Evolutionary conservation across 352 stramenopile genomes (phyloP).

Genomic region (Thraustotheca clavata): DNA sequence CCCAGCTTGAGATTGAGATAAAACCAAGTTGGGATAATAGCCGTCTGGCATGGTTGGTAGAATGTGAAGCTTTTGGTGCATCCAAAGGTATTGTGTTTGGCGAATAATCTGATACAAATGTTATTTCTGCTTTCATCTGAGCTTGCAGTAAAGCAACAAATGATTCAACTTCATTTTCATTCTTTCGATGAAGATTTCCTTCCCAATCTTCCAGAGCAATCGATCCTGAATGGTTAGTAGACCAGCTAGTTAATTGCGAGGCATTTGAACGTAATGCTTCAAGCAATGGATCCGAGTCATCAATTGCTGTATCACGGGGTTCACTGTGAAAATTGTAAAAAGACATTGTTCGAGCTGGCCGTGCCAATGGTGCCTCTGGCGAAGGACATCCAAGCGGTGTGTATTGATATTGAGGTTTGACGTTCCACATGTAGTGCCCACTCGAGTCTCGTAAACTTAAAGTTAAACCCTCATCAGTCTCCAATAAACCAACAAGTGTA

Average conservation of each 20-base stretch:
- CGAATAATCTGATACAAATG: constrained; percentile 25
- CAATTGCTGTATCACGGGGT: neutral
- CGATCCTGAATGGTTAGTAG: too few relatives aligned
- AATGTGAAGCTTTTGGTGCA: constrained; percentile 27
- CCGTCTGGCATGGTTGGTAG: constrained; percentile 25
- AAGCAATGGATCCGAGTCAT: constrained; percentile 4
- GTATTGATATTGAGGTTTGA: constrained; percentile 45
- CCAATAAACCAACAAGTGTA: constrained; percentile 68
- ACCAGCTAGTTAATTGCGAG: constrained; percentile 12
- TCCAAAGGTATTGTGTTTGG: constrained; percentile 63
- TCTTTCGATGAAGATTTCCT: constrained; percentile 6
- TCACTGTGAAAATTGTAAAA: neutral
- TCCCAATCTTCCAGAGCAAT: neutral
- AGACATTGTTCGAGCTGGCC: neutral
- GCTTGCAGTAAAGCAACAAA: constrained; percentile 7
- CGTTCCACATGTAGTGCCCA: constrained; percentile 71
- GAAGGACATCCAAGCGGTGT: neutral
- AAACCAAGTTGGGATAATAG: constrained; percentile 83
- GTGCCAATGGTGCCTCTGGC: neutral
- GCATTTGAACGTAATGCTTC: constrained; percentile 6
- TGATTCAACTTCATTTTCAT: neutral
- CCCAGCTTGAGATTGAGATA: constrained; percentile 77
- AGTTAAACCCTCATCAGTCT: constrained; percentile 54
- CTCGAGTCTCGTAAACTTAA: constrained; percentile 71
- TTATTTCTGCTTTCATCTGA: constrained; percentile 26